These are phyloP conservation scores for Penicillium arizonense DNA, from an alignment of 495 filamentous ascomycete species.

Conservation along the genomic window DNA sequence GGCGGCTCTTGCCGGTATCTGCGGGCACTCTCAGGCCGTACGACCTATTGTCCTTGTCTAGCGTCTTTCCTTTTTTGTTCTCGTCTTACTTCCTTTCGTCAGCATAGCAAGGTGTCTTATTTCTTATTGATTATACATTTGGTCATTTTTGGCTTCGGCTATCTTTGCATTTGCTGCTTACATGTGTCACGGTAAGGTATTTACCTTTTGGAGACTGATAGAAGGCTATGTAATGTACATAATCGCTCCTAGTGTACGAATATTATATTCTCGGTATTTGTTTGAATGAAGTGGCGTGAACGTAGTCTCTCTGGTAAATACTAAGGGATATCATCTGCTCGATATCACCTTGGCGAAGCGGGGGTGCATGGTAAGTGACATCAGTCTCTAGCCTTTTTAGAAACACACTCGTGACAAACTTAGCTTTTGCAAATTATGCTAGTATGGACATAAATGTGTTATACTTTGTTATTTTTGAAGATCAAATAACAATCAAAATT, in stretches of 20 bases:
- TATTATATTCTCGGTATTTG: neutral
- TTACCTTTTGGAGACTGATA: neutral
- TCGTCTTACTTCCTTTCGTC: neutral
- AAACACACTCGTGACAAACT: too few species aligned
- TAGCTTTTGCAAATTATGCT: too few species aligned
- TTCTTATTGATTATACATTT: constrained; percentile 1
- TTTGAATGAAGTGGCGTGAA: neutral
- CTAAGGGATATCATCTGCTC: neutral
- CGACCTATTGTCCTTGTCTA: neutral
- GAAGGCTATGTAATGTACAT: neutral
- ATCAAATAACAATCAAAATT: too few species aligned
- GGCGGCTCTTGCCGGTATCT: constrained; percentile 21
- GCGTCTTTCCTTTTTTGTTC: constrained; percentile 2
- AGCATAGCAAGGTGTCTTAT: constrained; percentile 8
- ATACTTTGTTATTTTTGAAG: too few species aligned
- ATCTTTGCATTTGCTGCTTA: neutral
- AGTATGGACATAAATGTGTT: too few species aligned
- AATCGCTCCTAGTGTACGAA: neutral
- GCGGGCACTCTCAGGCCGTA: constrained; percentile 6
- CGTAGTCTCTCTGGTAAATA: neutral
- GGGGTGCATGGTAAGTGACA: neutral
- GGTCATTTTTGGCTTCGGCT: neutral
- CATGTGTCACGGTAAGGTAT: neutral
- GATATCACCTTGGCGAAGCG: neutral
- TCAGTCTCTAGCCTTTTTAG: neutral